These are phyloP conservation scores for Psidium guajava DNA, from an alignment of 345 rosid species.

Conservation along the genomic window DNA sequence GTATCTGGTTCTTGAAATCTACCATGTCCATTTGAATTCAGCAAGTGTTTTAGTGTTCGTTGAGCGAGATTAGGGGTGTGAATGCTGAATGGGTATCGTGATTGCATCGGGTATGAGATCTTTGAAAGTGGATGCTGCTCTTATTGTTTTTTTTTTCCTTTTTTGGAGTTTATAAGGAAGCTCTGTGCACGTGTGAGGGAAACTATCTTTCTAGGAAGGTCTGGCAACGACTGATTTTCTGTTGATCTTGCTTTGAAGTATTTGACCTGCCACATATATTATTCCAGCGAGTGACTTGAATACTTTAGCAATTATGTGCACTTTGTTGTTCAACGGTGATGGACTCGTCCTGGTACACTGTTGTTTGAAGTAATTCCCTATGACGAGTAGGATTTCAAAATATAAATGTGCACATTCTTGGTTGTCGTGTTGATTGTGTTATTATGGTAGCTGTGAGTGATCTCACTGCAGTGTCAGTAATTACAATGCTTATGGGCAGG, in stretches of 20 bases:
- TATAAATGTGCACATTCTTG: not conserved
- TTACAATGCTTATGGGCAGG: conserved; percentile 18
- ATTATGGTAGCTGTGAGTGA: not conserved
- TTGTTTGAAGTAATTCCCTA: not conserved
- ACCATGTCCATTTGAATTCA: not conserved
- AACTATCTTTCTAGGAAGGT: not conserved
- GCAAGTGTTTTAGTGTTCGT: not conserved
- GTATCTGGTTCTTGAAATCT: not conserved
- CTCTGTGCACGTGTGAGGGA: not conserved
- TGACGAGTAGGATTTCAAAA: not conserved
- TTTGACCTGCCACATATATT: not conserved
- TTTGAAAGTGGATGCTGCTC: not conserved
- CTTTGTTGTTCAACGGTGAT: not conserved
- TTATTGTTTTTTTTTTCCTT: no score
- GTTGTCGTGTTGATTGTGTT: not conserved
- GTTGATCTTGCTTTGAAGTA: not conserved
- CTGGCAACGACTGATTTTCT: not conserved
- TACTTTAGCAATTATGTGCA: not conserved
- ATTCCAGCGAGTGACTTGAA: not conserved
- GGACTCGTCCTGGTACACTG: not conserved
- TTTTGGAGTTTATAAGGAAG: not conserved
- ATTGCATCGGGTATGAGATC: not conserved
- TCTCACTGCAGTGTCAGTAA: not conserved
- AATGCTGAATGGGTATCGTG: not conserved
- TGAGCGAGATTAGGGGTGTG: not conserved